A percentile compares a stretch with the other conserved stretches of the same genome.
phyloP scores from a whole-genome alignment of 371 early-diverging fungal species.

The Lichtheimia ramosa region DNA sequence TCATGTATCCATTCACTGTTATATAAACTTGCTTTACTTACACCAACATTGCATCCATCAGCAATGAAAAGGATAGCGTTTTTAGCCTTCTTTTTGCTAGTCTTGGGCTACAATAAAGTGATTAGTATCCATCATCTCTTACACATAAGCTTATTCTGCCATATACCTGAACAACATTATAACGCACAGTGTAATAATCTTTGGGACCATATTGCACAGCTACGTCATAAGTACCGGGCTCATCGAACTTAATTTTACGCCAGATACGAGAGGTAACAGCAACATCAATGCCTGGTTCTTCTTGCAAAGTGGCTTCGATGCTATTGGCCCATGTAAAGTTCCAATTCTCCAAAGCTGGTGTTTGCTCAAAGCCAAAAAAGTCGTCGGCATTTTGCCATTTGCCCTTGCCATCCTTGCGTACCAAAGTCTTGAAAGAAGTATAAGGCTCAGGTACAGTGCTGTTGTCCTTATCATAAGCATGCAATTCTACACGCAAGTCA shows the following conservation, averaged over 20 bases:
- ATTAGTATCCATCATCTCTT: not conserved
- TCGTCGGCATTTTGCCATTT: slow-evolving; percentile 43
- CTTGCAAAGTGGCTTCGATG: slow-evolving; percentile 43
- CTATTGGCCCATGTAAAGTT: slow-evolving; percentile 54
- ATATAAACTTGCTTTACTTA: slow-evolving; percentile 16
- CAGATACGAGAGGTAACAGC: slow-evolving; percentile 54
- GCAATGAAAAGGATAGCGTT: slow-evolving; percentile 75
- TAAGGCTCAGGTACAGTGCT: slow-evolving; percentile 31
- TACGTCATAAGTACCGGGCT: slow-evolving; percentile 60
- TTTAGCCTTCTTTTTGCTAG: slow-evolving; percentile 66
- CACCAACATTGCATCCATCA: slow-evolving; percentile 68
- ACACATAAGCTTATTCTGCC: not conserved
- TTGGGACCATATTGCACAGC: slow-evolving; percentile 39
- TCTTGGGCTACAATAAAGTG: slow-evolving; percentile 29
- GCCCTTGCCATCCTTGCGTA: slow-evolving; percentile 41
- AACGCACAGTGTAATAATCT: slow-evolving; percentile 35
- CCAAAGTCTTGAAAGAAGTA: slow-evolving; percentile 41
- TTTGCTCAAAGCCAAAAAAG: slow-evolving; percentile 34
- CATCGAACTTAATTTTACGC: slow-evolving; percentile 54
- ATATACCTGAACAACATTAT: slow-evolving; percentile 33
- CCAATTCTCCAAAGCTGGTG: slow-evolving; percentile 50
- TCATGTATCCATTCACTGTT: not conserved
- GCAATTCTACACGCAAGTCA: slow-evolving; percentile 61
- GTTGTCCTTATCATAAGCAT: slow-evolving; percentile 49
- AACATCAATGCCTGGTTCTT: slow-evolving; percentile 43